phyloP scores from a whole-genome alignment of 148 eudicot genomes.

The Rhododendron ovatum region DNA sequence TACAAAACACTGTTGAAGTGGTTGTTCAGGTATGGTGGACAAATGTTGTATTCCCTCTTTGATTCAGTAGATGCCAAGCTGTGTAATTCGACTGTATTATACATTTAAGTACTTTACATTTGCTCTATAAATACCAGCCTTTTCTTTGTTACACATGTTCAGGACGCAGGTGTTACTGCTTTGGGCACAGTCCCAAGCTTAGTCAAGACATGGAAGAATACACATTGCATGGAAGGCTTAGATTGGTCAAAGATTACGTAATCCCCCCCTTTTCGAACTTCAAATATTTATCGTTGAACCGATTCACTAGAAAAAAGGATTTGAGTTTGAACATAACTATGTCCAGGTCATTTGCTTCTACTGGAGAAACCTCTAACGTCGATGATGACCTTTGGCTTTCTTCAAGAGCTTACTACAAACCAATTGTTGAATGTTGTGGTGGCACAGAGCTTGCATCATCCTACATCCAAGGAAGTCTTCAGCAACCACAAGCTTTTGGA shows the following conservation, averaged over 20 bases:
- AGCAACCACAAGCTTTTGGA: conserved; percentile 93
- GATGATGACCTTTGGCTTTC: conserved; percentile 99
- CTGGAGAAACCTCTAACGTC: conserved; percentile 86
- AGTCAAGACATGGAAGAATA: conserved; percentile 90
- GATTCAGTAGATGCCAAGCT: background rate
- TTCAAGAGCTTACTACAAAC: conserved; percentile 72
- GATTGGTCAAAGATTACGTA: conserved; percentile 87
- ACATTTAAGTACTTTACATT: background rate
- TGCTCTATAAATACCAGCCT: background rate
- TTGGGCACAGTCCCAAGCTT: conserved; percentile 95
- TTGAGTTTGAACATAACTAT: background rate
- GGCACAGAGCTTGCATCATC: conserved; percentile 89
- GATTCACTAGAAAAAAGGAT: background rate
- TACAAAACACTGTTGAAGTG: background rate
- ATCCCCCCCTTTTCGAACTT: background rate
- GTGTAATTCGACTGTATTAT: background rate
- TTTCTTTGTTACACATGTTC: conserved; percentile 7
- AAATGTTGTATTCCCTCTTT: background rate
- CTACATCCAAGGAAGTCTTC: conserved; percentile 55
- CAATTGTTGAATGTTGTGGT: conserved; percentile 84
- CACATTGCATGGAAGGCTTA: conserved; percentile 77
- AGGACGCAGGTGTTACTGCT: conserved; percentile 81
- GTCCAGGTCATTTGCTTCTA: conserved; percentile 63
- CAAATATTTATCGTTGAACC: background rate
- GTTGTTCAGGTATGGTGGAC: background rate